phyloP scores from a whole-genome alignment of 2,329 filamentous ascomycete species.

The Lasiodiplodia hormozganensis region DNA sequence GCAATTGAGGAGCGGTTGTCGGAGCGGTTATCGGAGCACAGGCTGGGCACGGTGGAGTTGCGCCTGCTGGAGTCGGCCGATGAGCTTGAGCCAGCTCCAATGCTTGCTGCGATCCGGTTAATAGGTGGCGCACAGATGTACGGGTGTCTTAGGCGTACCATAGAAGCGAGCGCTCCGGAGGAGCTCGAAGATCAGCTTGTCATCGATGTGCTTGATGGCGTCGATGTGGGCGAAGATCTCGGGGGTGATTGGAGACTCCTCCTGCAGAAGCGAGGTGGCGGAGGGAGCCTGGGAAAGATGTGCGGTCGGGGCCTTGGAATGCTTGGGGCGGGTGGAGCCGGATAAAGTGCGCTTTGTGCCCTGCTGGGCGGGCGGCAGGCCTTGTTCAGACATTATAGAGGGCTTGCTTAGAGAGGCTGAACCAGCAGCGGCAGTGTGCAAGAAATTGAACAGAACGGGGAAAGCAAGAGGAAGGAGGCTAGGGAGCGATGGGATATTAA shows the following conservation, averaged over 20 bases:
- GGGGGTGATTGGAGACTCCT: conserved; percentile 36
- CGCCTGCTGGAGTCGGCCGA: conserved; percentile 8
- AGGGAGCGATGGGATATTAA: conserved; percentile 21
- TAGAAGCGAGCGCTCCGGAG: conserved; percentile 47
- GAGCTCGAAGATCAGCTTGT: conserved; percentile 47
- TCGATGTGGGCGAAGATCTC: conserved; percentile 49
- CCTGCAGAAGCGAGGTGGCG: conserved; percentile 5
- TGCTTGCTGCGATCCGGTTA: not conserved
- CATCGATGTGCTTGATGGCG: conserved; percentile 48
- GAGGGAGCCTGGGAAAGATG: conserved; percentile 39
- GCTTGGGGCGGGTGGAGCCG: conserved; percentile 16
- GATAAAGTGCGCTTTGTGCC: conserved; percentile 23
- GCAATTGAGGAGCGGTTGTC: conserved; percentile 12
- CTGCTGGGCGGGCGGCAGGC: conserved; percentile 10
- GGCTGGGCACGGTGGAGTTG: conserved; percentile 12
- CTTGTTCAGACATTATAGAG: conserved; percentile 4
- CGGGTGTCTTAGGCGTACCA: conserved; percentile 37
- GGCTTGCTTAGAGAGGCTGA: not conserved
- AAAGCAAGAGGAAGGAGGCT: not conserved
- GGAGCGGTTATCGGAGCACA: conserved; percentile 9
- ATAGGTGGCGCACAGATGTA: not conserved
- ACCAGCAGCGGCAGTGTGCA: conserved; percentile 10
- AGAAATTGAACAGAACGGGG: not conserved
- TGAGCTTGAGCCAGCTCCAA: not conserved
- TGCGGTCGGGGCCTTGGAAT: not conserved